Evolutionary conservation across 1,284 basidiomycete genomes (phyloP), one percentile per base, ranked within the genome.

Genomic region (Sanghuangporus sanghuang): DNA sequence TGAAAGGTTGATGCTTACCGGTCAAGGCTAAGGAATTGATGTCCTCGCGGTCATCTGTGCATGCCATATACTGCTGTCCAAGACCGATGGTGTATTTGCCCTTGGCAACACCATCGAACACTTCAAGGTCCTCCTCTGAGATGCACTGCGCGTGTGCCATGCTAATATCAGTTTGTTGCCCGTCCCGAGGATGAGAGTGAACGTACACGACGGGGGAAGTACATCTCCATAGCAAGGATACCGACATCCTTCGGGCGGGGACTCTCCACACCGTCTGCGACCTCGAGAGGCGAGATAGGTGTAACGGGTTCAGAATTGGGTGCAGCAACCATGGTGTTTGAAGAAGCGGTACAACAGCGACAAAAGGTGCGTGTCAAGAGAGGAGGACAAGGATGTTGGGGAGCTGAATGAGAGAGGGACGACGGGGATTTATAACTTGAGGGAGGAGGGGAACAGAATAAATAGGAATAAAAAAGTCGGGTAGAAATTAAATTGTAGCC

Each of bases 31-130:
- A 96, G 36, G 96, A 97, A 85, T 98, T 97, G 83, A 99, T 97
- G 80, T 99, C 96, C 78, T 98, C 96, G 67, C 91, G 87, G 83
- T 97, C 95, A 74, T 97, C 95, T 67, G 92, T 93, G 84, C 92
- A 97, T 42, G 95, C 93, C 96, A 99, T 99, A 82, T 87, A 96
- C 78, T 98, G 89, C 77, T 98, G 95, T 65, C 96, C 97, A 55
- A 99, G 90, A 73, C 97, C 97, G 74, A 99, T 98, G 71, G 97
- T 99, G 84, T 99, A 99, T 80, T 99, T 98, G 69, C 97, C 96
- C 76, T 94, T 89, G 67, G 94, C 79, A 49, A 97, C 97, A 71
- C 93, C 93, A 74, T 99, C 96, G 78, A 94, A 99, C 68, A 86
- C 90, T 77, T 99, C 96, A 63, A 98, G 87, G 70, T 92, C 95